These are phyloP conservation scores for Tolypocladium amazonense DNA, from an alignment of 2,329 filamentous ascomycete genomes.

Conservation along the genomic window DNA sequence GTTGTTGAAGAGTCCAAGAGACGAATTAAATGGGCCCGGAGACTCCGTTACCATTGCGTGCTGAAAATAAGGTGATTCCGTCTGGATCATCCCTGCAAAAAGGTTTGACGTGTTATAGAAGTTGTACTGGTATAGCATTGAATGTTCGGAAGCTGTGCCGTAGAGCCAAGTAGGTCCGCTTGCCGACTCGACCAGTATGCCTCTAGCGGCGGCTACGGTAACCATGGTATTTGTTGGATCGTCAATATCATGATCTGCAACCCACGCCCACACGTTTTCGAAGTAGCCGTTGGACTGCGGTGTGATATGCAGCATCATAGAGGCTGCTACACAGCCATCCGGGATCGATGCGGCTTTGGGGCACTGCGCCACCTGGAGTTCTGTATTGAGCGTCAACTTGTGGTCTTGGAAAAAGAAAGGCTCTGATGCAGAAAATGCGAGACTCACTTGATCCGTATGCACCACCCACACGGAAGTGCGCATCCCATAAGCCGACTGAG, in stretches of 20 bases:
- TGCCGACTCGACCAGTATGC: slow-evolving; percentile 64
- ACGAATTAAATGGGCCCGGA: too few species aligned
- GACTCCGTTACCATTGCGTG: not conserved
- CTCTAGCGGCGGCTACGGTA: slow-evolving; percentile 33
- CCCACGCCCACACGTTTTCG: slow-evolving; percentile 87
- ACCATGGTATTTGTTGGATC: slow-evolving; percentile 72
- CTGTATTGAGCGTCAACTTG: too few species aligned
- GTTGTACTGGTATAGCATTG: slow-evolving; percentile 73
- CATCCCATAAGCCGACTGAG: slow-evolving; percentile 78
- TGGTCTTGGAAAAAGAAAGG: too few species aligned
- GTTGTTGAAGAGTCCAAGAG: too few species aligned
- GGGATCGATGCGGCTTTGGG: slow-evolving; percentile 40
- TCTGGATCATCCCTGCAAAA: slow-evolving; percentile 76
- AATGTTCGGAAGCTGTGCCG: slow-evolving; percentile 61
- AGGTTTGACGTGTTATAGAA: slow-evolving; percentile 65
- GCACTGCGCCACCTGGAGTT: too few species aligned
- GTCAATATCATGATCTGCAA: slow-evolving; percentile 83
- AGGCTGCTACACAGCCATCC: slow-evolving; percentile 65
- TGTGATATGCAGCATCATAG: slow-evolving; percentile 57
- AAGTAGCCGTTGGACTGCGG: slow-evolving; percentile 59
- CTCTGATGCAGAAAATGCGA: too few species aligned
- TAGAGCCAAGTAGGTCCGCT: slow-evolving; percentile 66
- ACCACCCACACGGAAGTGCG: slow-evolving; percentile 90
- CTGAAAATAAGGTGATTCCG: slow-evolving; percentile 83
- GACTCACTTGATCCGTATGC: slow-evolving; percentile 36